Conservation (phyloP, 768 basidiomycete genomes). For the Suillus plorans region DNA sequence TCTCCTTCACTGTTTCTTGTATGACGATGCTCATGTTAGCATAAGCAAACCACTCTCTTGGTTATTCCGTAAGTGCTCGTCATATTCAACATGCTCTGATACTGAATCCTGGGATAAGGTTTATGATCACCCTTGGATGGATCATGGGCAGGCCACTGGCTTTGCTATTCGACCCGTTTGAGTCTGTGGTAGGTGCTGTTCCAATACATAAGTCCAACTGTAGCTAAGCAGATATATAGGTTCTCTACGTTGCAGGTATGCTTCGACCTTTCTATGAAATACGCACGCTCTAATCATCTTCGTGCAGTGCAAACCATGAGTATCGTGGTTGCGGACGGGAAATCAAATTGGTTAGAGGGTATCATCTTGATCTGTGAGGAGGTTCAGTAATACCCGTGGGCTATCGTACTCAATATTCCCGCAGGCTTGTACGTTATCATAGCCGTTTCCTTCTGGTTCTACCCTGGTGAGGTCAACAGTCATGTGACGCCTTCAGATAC, state of each 20-base stretch:
- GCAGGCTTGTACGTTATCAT: constrained; percentile 73
- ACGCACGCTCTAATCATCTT: constrained; percentile 2
- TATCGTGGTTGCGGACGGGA: constrained; percentile 78
- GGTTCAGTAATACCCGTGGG: background rate
- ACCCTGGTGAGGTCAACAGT: constrained; percentile 30
- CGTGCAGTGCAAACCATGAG: constrained; percentile 78
- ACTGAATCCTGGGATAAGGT: constrained; percentile 36
- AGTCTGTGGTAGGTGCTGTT: constrained; percentile 58
- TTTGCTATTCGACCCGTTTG: constrained; percentile 86
- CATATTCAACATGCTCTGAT: background rate
- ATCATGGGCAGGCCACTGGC: constrained; percentile 75
- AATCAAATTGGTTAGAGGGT: constrained; percentile 85
- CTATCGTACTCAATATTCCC: constrained; percentile 8
- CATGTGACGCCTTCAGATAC: background rate
- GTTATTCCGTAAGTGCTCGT: constrained; percentile 67
- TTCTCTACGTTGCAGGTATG: constrained; percentile 38
- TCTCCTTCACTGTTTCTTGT: constrained; percentile 12
- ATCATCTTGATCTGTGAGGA: constrained; percentile 64
- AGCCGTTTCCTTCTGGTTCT: constrained; percentile 68
- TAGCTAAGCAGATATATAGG: constrained; percentile 21
- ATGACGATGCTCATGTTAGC: background rate
- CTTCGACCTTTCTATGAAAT: constrained; percentile 29
- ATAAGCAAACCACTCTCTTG: constrained; percentile 79
- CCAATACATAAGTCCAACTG: background rate
- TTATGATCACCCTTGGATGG: constrained; percentile 80